Percentiles rank a stretch among this genome's conserved stretches.
Conservation (phyloP, 208 protist species). For the Acanthamoeba sp. region DNA sequence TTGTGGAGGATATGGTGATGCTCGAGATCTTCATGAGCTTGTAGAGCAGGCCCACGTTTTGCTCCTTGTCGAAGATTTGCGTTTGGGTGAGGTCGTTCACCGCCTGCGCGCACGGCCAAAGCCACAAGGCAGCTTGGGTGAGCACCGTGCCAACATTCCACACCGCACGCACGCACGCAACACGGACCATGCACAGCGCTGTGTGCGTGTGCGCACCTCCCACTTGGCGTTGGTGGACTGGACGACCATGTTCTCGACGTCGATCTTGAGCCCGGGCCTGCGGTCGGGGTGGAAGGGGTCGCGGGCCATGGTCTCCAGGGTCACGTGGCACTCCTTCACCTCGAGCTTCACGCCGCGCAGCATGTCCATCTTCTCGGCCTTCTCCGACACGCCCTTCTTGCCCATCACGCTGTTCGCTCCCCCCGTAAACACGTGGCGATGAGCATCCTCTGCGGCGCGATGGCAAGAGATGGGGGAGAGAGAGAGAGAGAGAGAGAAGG, state of each 20-base stretch:
- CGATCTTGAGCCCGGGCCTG: conserved; percentile 40
- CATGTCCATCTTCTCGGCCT: conserved; percentile 34
- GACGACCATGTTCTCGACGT: conserved; percentile 46
- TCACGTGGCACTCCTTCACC: conserved; percentile 43
- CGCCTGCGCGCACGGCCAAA: neutral
- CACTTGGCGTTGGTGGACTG: conserved; percentile 64
- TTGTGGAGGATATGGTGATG: neutral
- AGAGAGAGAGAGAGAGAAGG: neutral
- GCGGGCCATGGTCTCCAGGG: neutral
- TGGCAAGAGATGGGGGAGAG: no score
- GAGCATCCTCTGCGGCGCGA: no score
- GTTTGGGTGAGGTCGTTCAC: conserved; percentile 38
- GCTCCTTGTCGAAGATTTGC: conserved; percentile 19
- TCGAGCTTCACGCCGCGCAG: conserved; percentile 4
- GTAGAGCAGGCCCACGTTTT: neutral
- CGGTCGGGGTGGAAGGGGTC: conserved; percentile 11
- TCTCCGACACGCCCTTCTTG: neutral
- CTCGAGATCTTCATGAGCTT: neutral
- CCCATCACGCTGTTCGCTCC: neutral
- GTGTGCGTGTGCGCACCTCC: neutral
- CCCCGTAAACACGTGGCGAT: no score
- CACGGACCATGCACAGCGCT: no score
- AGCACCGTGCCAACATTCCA: no score
- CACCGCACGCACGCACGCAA: no score
- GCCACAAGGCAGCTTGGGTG: no score